Percentiles rank a stretch among this genome's conserved stretches.
phyloP scores from a whole-genome alignment of 148 eudicot genomes.

The Tetragonia tetragonoides region DNA sequence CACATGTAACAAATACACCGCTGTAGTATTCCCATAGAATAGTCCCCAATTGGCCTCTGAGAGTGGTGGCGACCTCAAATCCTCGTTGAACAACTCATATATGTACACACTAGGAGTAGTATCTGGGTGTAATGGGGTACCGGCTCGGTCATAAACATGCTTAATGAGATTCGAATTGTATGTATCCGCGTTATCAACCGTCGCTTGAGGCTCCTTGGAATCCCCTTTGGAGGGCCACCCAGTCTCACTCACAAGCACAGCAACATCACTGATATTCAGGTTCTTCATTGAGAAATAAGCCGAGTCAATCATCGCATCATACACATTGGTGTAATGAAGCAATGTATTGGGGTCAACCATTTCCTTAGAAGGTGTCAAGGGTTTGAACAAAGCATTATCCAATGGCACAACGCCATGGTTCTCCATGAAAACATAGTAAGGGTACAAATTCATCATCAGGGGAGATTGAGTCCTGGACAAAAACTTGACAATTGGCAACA shows the following conservation, averaged over 20 bases:
- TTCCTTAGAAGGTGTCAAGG: constrained; percentile 87
- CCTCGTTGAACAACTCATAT: constrained; percentile 91
- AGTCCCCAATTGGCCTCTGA: constrained; percentile 98
- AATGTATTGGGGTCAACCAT: constrained; percentile 94
- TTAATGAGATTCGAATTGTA: constrained; percentile 81
- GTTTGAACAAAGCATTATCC: constrained; percentile 81
- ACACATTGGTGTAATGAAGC: constrained; percentile 86
- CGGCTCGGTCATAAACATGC: constrained; percentile 61
- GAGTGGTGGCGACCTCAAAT: constrained; percentile 77
- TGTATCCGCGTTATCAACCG: constrained; percentile 69
- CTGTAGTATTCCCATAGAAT: constrained; percentile 66
- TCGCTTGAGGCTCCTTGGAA: constrained; percentile 83
- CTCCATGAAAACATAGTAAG: constrained; percentile 93
- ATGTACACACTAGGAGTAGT: constrained; percentile 69
- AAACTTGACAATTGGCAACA: constrained; percentile 62
- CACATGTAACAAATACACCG: constrained; percentile 71
- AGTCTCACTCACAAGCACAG: constrained; percentile 76
- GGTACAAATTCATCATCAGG: constrained; percentile 89
- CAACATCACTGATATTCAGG: constrained; percentile 69
- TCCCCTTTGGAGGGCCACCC: constrained; percentile 99
- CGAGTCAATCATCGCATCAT: constrained; percentile 92
- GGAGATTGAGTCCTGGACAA: constrained; percentile 71
- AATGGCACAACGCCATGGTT: constrained; percentile 89
- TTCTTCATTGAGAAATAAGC: constrained; percentile 80
- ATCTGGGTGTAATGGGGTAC: constrained; percentile 81